Evolutionary conservation across 2,329 filamentous ascomycete species (phyloP), one percentile per base, ranked within the genome.

Genomic region (Nemania diffusa): DNA sequence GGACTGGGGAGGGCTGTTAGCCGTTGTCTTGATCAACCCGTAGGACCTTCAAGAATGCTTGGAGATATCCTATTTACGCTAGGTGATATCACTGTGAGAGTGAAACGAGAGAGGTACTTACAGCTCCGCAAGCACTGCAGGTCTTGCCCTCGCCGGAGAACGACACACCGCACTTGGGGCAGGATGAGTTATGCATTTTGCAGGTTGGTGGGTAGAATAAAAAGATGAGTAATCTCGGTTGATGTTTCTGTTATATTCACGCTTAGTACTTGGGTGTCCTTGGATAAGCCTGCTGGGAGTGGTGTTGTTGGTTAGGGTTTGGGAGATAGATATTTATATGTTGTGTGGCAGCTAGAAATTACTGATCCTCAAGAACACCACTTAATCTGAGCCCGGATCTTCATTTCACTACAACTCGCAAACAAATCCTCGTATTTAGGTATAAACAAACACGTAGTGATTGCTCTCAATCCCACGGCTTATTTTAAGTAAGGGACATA

Each of bases 111-210:
- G 34, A 40, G 24, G 37, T 37, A 82, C 86, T 74, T 81, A 89
- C 87, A 74, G 87, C 85, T 63, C 87, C 87, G 80, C 87, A 89
- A 65, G 82, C 80, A 65, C 75, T 73, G 81, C 87, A 89, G 68
- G 81, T 83, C 85, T 89, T 89, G 80, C 73, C 73, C 48, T 74
- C 73, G 72, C 80, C 80, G 53, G 78, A 74, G 72, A 83, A 82
- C 75, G 79, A 68, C 73, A 81, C 79, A 73, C 82, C 83, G 82
- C 87, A 89, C 81, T 85, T 87, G 80, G 87, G 87, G 83, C 87
- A 89, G 73, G 76, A 71, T 64, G 75, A 73, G 76, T 74, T 77
- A 76, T 83, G 81, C 81, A 83, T 83, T 60, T 71, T 79, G 66
- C 50, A n/a, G 42, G 42, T 66, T 57, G 69, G 48, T 26, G 50